Conservation (phyloP, 192 early-diverging fungal species). For the Umbelopsis vinacea region DNA sequence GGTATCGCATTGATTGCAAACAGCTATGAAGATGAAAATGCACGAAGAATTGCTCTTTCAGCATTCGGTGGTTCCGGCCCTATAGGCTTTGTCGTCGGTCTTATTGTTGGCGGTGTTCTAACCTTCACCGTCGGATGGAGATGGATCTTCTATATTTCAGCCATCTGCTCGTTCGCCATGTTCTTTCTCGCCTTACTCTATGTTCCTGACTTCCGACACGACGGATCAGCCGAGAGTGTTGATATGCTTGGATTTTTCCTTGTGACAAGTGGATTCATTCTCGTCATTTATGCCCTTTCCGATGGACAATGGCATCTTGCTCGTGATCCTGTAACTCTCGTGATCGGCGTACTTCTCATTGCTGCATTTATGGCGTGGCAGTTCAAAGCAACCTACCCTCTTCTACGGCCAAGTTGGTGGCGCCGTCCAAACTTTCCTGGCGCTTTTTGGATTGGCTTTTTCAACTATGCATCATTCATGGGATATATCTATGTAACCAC, state of each 20-base stretch:
- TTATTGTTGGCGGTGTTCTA: conserved; percentile 45
- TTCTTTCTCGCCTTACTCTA: conserved; percentile 38
- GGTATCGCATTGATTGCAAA: conserved; percentile 40
- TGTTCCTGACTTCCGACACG: conserved; percentile 37
- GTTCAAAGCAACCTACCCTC: conserved; percentile 40
- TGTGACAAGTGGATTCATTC: conserved; percentile 34
- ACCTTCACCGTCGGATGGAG: conserved; percentile 45
- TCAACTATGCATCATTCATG: conserved; percentile 44
- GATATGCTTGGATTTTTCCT: conserved; percentile 41
- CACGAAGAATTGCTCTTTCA: conserved; percentile 34
- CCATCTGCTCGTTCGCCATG: conserved; percentile 40
- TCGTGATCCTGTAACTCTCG: conserved; percentile 35
- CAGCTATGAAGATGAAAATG: conserved; percentile 38
- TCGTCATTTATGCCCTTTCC: conserved; percentile 40
- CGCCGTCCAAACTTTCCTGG: conserved; percentile 51
- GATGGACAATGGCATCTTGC: conserved; percentile 42
- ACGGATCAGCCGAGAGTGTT: conserved; percentile 36
- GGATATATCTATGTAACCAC: conserved; percentile 53
- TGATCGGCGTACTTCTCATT: conserved; percentile 44
- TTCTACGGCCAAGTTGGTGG: conserved; percentile 50
- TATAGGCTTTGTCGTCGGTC: conserved; percentile 35
- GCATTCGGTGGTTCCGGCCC: conserved; percentile 44
- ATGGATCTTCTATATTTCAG: conserved; percentile 48
- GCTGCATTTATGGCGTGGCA: conserved; percentile 46
- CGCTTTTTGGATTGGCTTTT: conserved; percentile 47